Conservation (phyloP, 2,329 filamentous ascomycete species). For the Dryadomyces quercus-mongolicae region DNA sequence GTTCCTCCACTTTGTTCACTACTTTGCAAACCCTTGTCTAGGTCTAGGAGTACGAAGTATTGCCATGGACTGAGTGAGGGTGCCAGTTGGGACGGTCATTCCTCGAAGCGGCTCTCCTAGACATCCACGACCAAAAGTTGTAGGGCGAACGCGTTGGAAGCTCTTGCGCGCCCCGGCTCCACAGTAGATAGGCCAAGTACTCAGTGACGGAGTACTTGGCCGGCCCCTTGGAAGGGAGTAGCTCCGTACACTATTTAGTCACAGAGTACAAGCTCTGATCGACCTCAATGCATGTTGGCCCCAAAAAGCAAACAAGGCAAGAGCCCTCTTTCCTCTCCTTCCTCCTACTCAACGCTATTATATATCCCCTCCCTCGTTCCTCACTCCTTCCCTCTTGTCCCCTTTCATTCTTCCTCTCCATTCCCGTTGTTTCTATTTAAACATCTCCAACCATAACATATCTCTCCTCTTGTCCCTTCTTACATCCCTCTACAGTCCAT, state of each 20-base stretch:
- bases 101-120: not conserved
- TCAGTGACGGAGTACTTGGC: not conserved
- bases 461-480: not conserved
- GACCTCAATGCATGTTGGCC: not conserved
- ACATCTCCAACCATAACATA: not conserved
- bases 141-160: not conserved
- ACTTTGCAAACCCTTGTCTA: not conserved
- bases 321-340: not conserved
- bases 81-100: not conserved
- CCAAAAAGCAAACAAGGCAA: not conserved
- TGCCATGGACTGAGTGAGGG: not conserved
- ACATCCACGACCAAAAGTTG: not conserved
- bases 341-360: conserved; percentile 2
- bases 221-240: not conserved
- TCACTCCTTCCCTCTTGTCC: not conserved
- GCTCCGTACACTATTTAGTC: not conserved
- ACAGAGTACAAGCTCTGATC: not conserved
- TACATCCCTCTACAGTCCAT: not conserved
- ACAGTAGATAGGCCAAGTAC: conserved; percentile 1
- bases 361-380: not conserved
- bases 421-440: not conserved
- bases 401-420: not conserved
- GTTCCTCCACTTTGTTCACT: not conserved
- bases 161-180: not conserved
- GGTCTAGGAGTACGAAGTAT: not conserved